These are phyloP conservation scores for Blastocystis sp. DNA, from an alignment of 352 stramenopile genomes.

Conservation along the genomic window DNA sequence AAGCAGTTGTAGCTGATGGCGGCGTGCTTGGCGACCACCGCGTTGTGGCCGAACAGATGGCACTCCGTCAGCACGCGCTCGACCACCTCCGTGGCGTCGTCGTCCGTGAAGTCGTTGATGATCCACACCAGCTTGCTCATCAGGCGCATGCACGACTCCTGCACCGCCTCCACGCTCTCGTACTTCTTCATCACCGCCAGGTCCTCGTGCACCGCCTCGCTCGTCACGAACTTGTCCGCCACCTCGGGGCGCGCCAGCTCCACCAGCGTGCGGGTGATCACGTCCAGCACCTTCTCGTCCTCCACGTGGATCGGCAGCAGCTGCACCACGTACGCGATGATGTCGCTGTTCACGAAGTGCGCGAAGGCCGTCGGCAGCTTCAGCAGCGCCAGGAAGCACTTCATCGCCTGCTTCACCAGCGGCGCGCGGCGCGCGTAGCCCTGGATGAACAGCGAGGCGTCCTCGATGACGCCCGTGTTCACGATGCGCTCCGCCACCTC, in stretches of 20 bases:
- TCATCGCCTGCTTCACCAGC: conserved; percentile 67
- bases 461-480: conserved; percentile 66
- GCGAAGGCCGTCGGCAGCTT: conserved; percentile 27
- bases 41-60: conserved; percentile 37
- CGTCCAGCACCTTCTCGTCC: conserved; percentile 44
- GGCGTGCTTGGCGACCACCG: conserved; percentile 23
- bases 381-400: conserved; percentile 51
- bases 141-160: conserved; percentile 59
- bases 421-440: conserved; percentile 31
- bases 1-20: conserved; percentile 59
- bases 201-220: conserved; percentile 53
- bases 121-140: conserved; percentile 67
- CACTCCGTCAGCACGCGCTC: conserved; percentile 55
- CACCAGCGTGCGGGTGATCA: conserved; percentile 51
- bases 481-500: conserved; percentile 34
- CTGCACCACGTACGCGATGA: conserved; percentile 57
- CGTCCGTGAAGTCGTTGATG: conserved; percentile 51
- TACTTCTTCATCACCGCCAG: conserved; percentile 68
- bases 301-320: conserved; percentile 55
- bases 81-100: conserved; percentile 17
- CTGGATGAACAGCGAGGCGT: conserved; percentile 57
- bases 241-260: conserved; percentile 50
- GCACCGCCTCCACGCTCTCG: conserved; percentile 45
- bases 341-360: conserved; percentile 61
- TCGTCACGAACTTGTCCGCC: conserved; percentile 54